Evolutionary conservation across 2,329 filamentous ascomycete species (phyloP), one percentile per base, ranked within the genome.

Genomic region (Colletotrichum phormii): DNA sequence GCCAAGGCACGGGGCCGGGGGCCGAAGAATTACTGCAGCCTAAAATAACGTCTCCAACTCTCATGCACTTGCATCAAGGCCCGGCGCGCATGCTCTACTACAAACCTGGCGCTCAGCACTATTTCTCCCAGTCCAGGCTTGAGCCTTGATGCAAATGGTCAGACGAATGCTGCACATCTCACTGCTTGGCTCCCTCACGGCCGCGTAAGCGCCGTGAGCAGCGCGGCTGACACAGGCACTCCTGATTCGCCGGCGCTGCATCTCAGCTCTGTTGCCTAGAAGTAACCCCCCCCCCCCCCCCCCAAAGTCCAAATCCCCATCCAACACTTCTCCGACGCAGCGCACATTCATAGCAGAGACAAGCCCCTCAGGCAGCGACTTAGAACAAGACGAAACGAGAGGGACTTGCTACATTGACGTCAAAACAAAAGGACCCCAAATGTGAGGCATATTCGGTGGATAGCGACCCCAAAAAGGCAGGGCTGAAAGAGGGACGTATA

Each of bases 191-290:
- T 49, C 66, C 49, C 49, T 64, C 60, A 54, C 13, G 49, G 71
- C 71, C 71, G 46, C 66, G 71, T 73, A 71, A 73, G 71, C 71
- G 49, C 55, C 67, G 71, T 73, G 64, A 73, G 71, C 71, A 71
- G 49, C 37, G 26, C 26, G 37, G 26, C 37, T 46, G 22, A 13
- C 18, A 8, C 15, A 22, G 29, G 18, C 18, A 29, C 31, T 13
- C 60, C 26, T 65, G 60, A 72, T 65, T 61, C 60, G 70, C 60
- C 26, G 24, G 24, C 26, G 22, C 46, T 26, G 35, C 33, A 53
- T 13, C 49, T 59, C 57, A 65, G 55, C 66, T 31, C 60, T 73
- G 71, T 55, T 73, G 71, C 71, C 71, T 73, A 60, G 49, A 54
- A 42, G 22, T 33, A 18, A 18, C 7, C 13, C 18, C 29, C 11